Percentiles rank a stretch among this genome's conserved stretches.
Evolutionary conservation across 495 filamentous ascomycete species (phyloP).

Genomic region (Sordaria brevicollis): DNA sequence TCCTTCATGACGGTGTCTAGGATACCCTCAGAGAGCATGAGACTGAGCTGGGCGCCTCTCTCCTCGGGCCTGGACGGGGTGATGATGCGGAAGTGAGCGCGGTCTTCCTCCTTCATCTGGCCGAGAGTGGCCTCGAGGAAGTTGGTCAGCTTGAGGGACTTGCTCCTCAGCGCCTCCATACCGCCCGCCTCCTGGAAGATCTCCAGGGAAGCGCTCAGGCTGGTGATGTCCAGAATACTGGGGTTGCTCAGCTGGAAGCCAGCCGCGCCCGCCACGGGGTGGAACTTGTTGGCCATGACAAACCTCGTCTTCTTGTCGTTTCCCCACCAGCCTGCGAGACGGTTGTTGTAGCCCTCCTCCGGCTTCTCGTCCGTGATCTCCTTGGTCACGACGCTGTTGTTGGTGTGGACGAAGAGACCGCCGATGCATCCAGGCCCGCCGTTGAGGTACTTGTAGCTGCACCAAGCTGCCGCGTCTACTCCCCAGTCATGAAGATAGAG

Average conservation of each 20-base stretch:
- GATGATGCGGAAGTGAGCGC: slow-evolving; percentile 59
- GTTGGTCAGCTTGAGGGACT: slow-evolving; percentile 63
- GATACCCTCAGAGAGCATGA: slow-evolving; percentile 56
- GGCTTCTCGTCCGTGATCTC: slow-evolving; percentile 21
- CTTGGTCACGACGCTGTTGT: slow-evolving; percentile 48
- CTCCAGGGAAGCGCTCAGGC: slow-evolving; percentile 65
- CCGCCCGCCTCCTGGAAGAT: slow-evolving; percentile 63
- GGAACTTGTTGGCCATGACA: slow-evolving; percentile 67
- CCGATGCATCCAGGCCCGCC: slow-evolving; percentile 80
- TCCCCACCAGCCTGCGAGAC: slow-evolving; percentile 88
- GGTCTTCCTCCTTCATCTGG: slow-evolving; percentile 28
- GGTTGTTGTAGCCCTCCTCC: slow-evolving; percentile 35
- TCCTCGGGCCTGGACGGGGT: slow-evolving; percentile 63
- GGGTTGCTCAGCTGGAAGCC: slow-evolving; percentile 66
- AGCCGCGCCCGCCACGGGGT: slow-evolving; percentile 57
- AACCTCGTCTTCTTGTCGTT: slow-evolving; percentile 68
- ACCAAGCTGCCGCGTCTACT: slow-evolving; percentile 96
- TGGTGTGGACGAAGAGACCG: slow-evolving; percentile 77
- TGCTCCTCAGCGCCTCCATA: slow-evolving; percentile 59
- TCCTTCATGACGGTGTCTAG: slow-evolving; percentile 58
- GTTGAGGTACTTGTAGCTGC: slow-evolving; percentile 95
- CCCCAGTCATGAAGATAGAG: slow-evolving; percentile 82
- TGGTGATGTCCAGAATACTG: slow-evolving; percentile 53
- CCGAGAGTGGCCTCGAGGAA: slow-evolving; percentile 69
- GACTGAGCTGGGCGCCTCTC: slow-evolving; percentile 79